Conservation (phyloP, 768 basidiomycete genomes). For the Lactifluus pinguis region DNA sequence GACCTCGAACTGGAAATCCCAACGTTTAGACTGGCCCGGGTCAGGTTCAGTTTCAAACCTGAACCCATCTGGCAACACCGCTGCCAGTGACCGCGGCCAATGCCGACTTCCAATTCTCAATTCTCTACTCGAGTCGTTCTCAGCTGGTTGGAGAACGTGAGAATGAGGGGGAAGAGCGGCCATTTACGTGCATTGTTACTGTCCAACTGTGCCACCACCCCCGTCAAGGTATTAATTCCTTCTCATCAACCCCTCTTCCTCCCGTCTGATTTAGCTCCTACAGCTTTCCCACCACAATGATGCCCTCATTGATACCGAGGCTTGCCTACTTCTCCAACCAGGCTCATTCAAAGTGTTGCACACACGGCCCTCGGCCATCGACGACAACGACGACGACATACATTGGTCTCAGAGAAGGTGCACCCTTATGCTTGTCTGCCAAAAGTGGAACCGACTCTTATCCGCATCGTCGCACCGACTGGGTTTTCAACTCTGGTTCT, state of each 20-base stretch:
- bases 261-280: background rate
- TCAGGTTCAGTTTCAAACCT: no score
- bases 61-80: no score
- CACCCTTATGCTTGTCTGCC: background rate
- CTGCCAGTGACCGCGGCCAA: no score
- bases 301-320: slow-evolving; percentile 63
- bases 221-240: slow-evolving; percentile 56
- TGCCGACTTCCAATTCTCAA: no score
- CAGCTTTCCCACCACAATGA: slow-evolving; percentile 59
- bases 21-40: no score
- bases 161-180: slow-evolving; percentile 75
- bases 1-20: no score
- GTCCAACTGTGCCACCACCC: slow-evolving; percentile 76
- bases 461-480: background rate
- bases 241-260: background rate
- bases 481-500: background rate
- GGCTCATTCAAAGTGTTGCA: slow-evolving; percentile 79
- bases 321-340: slow-evolving; percentile 52
- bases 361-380: slow-evolving; percentile 40
- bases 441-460: background rate
- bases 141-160: slow-evolving; percentile 58
- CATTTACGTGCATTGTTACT: slow-evolving; percentile 72
- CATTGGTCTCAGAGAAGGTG: background rate
- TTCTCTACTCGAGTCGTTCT: background rate
- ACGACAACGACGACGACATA: no score